These are phyloP conservation scores for Lachancea mirantina DNA, from an alignment of 805 yeast genomes.

Conservation along the genomic window DNA sequence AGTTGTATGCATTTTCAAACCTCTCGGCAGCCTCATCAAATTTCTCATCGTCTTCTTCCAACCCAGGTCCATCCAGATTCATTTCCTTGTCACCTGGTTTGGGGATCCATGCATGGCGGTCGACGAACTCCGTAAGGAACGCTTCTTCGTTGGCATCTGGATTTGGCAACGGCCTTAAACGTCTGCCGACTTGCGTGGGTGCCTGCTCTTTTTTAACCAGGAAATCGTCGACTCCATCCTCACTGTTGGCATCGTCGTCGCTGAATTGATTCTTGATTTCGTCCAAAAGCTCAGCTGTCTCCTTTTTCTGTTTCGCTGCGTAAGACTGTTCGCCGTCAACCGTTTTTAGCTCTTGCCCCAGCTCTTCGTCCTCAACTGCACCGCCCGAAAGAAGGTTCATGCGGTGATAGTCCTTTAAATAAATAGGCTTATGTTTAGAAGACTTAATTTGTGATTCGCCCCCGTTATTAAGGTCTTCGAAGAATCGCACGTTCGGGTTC, in stretches of 20 bases:
- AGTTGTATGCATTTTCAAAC: conserved; percentile 89
- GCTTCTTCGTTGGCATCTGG: conserved; percentile 56
- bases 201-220: conserved; percentile 48
- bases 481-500: conserved; percentile 66
- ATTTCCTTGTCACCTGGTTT: conserved; percentile 52
- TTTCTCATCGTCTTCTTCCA: conserved; percentile 69
- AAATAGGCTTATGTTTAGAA: conserved; percentile 63
- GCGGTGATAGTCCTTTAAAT: conserved; percentile 88
- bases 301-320: conserved; percentile 68
- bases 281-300: conserved; percentile 60
- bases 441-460: conserved; percentile 20
- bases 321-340: conserved; percentile 49
- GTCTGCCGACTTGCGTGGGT: conserved; percentile 24
- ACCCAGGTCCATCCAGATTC: conserved; percentile 37
- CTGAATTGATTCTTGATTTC: conserved; percentile 70
- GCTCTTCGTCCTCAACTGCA: conserved; percentile 47
- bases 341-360: conserved; percentile 37
- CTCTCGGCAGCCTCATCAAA: conserved; percentile 88
- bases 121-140: conserved; percentile 67
- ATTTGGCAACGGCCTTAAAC: conserved; percentile 48
- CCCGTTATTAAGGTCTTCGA: conserved; percentile 53
- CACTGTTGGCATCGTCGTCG: conserved; percentile 40
- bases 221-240: conserved; percentile 40
- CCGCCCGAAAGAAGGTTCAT: conserved; percentile 67
- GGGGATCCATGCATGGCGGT: conserved; percentile 86